phyloP scores from a whole-genome alignment of 768 basidiomycete genomes.

The Agrocybe chaxingu region DNA sequence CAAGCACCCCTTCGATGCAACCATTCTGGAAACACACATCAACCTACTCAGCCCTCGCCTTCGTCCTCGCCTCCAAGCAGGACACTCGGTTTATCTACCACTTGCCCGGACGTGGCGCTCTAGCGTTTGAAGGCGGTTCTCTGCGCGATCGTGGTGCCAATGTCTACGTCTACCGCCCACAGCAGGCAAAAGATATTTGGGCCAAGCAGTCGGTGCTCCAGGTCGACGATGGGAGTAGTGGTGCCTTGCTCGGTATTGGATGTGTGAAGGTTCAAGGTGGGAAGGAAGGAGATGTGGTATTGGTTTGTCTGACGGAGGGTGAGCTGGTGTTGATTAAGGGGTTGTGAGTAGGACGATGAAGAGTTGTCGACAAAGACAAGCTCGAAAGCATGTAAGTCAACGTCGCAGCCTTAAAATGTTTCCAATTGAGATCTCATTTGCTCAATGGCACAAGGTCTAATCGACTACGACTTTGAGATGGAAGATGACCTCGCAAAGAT shows the following conservation, averaged over 20 bases:
- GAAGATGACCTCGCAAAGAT: too few relatives aligned
- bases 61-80: slow-evolving; percentile 90
- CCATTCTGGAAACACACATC: slow-evolving; percentile 64
- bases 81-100: slow-evolving; percentile 89
- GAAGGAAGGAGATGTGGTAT: slow-evolving; percentile 30
- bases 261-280: slow-evolving; percentile 33
- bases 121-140: slow-evolving; percentile 82
- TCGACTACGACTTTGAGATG: too few relatives aligned
- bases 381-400: too few relatives aligned
- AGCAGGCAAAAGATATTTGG: slow-evolving; percentile 46
- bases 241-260: slow-evolving; percentile 78
- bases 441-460: too few relatives aligned
- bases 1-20: slow-evolving; percentile 24
- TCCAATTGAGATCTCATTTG: too few relatives aligned
- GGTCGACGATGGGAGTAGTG: slow-evolving; percentile 64
- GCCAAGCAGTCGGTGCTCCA: slow-evolving; percentile 83
- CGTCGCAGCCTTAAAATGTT: too few relatives aligned
- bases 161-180: slow-evolving; percentile 77
- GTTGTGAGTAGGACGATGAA: slow-evolving; percentile 7
- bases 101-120: slow-evolving; percentile 46
- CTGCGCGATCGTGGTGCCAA: slow-evolving; percentile 68
- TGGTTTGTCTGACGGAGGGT: slow-evolving; percentile 76
- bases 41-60: slow-evolving; percentile 89
- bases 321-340: slow-evolving; percentile 61
- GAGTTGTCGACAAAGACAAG: too few relatives aligned